Conservation (phyloP, 164 flowering plant genomes). For the Tetrastigma voinierianum region DNA sequence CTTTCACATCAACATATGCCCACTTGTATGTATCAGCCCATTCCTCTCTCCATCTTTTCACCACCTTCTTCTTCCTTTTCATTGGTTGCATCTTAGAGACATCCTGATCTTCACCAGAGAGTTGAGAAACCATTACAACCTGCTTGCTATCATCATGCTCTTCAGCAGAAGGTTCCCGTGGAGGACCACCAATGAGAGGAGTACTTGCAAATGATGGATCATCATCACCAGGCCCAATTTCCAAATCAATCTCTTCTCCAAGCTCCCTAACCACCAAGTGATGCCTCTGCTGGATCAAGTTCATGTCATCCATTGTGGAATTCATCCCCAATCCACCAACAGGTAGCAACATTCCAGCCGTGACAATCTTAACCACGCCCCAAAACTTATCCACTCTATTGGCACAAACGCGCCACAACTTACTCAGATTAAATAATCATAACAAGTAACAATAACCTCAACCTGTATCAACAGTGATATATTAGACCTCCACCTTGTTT, state of each 20-base stretch:
- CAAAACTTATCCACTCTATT: neutral
- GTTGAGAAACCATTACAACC: slow-evolving; percentile 57
- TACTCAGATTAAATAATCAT: neutral
- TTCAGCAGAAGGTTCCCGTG: slow-evolving; percentile 61
- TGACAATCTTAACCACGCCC: slow-evolving; percentile 28
- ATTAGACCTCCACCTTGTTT: neutral
- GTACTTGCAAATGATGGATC: slow-evolving; percentile 74
- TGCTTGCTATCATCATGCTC: slow-evolving; percentile 78
- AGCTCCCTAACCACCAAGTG: slow-evolving; percentile 83
- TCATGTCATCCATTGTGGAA: slow-evolving; percentile 89
- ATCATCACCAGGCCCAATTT: slow-evolving; percentile 91
- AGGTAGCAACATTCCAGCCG: slow-evolving; percentile 85
- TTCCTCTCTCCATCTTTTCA: slow-evolving; percentile 99
- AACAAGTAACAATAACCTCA: neutral
- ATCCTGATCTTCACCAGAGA: slow-evolving; percentile 66
- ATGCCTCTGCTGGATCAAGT: slow-evolving; percentile 87
- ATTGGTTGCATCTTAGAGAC: slow-evolving; percentile 49
- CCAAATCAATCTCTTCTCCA: slow-evolving; percentile 95
- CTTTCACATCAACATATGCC: slow-evolving; percentile 94
- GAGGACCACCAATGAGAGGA: slow-evolving; percentile 58
- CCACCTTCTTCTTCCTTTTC: slow-evolving; percentile 95
- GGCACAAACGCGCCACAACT: neutral
- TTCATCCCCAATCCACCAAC: slow-evolving; percentile 62
- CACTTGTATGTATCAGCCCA: slow-evolving; percentile 99
- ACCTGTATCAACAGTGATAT: neutral